Conservation (phyloP, 2,329 filamentous ascomycete species). For the Talaromyces sp. region DNA sequence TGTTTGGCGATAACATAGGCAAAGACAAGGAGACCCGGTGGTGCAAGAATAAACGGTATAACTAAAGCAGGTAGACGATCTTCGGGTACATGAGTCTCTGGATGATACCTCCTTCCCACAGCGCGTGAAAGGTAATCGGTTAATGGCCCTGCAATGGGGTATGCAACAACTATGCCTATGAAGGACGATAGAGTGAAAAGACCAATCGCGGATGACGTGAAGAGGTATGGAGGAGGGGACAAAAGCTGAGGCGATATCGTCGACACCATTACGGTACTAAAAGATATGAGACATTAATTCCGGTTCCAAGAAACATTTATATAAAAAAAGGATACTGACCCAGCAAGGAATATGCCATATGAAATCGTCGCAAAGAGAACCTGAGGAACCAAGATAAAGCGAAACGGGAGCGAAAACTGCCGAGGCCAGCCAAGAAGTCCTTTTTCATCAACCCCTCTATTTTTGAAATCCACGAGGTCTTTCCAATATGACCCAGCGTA, state of each 20-base stretch:
- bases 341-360: constrained; percentile 23
- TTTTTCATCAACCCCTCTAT: constrained; percentile 17
- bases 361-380: constrained; percentile 21
- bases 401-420: constrained; percentile 20
- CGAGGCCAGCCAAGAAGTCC: constrained; percentile 11
- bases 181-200: constrained; percentile 30
- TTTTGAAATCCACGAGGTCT: constrained; percentile 21
- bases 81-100: constrained; percentile 34
- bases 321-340: constrained; percentile 14
- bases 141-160: constrained; percentile 34
- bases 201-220: constrained; percentile 21
- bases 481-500: constrained; percentile 25
- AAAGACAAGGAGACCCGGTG: constrained; percentile 28
- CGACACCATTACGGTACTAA: constrained; percentile 16
- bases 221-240: constrained; percentile 27
- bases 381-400: constrained; percentile 19
- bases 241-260: constrained; percentile 23
- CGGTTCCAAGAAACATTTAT: not conserved
- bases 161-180: constrained; percentile 34
- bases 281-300: constrained; percentile 3
- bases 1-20: constrained; percentile 23
- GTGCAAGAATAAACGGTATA: constrained; percentile 32
- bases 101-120: constrained; percentile 26
- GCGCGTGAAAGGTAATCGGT: constrained; percentile 35
- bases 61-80: constrained; percentile 35